phyloP scores from a whole-genome alignment of 139 green algal genomes.

The Chlamydomonas schloesseri region DNA sequence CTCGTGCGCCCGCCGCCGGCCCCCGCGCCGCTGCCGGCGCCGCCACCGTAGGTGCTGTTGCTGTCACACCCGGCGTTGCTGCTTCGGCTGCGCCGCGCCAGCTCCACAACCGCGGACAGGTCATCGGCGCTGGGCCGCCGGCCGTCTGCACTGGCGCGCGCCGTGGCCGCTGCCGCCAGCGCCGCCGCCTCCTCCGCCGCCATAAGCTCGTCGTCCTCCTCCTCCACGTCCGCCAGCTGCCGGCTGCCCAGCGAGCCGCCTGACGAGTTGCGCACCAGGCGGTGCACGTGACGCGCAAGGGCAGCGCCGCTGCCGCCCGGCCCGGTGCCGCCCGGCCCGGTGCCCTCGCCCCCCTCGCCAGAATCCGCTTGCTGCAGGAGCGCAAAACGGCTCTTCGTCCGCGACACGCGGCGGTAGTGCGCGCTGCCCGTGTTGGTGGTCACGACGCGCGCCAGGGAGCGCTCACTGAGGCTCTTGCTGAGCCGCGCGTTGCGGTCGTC shows the following conservation, averaged over 20 bases:
- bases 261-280: neutral
- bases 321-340: neutral
- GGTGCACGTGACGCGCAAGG: too few species aligned
- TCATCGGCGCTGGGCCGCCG: neutral
- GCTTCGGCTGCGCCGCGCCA: too few species aligned
- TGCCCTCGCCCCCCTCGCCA: neutral
- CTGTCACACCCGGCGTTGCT: too few species aligned
- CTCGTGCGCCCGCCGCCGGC: too few species aligned
- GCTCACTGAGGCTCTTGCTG: conserved; percentile 30
- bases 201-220: neutral
- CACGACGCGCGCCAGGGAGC: conserved; percentile 2
- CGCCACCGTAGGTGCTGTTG: too few species aligned
- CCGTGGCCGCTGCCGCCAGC: neutral
- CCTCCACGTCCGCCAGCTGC: neutral
- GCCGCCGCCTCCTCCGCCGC: neutral
- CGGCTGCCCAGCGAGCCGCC: neutral
- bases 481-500: conserved; percentile 16
- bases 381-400: conserved; percentile 26
- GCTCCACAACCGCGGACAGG: neutral
- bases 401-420: conserved; percentile 1
- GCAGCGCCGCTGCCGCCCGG: too few species aligned
- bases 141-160: neutral
- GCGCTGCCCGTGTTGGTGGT: neutral
- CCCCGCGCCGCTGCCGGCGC: too few species aligned
- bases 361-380: conserved; percentile 11